Evolutionary conservation across 768 basidiomycete species (phyloP).

Genomic region (Boletellus ananas): DNA sequence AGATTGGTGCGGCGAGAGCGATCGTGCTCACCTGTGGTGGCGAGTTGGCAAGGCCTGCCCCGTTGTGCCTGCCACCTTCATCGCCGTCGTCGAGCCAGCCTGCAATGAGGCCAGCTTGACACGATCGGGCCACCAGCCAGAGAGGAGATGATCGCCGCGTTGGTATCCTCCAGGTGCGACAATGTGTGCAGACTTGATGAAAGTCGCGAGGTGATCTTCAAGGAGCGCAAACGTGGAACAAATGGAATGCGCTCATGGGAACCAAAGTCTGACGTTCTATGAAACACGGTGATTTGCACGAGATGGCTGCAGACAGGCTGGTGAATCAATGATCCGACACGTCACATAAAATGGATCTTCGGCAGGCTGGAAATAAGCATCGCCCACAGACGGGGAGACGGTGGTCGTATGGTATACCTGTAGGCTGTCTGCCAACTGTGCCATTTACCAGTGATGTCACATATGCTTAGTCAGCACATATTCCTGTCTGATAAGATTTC

Average conservation of each 20-base stretch:
- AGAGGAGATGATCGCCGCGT: slow-evolving; percentile 2
- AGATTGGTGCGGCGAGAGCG: slow-evolving; percentile 2
- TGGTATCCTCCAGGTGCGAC: slow-evolving; percentile 5
- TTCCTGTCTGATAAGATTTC: slow-evolving; percentile 27
- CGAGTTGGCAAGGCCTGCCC: slow-evolving; percentile 7
- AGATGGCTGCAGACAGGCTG: too few relatives aligned
- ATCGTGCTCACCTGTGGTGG: neutral
- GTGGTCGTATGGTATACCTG: neutral
- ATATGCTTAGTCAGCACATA: slow-evolving; percentile 18
- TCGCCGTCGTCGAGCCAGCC: slow-evolving; percentile 17
- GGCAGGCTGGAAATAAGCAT: too few relatives aligned
- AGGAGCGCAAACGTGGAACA: neutral
- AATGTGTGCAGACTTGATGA: slow-evolving; percentile 6
- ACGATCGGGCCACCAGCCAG: slow-evolving; percentile 3
- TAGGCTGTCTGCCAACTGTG: neutral
- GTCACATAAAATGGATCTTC: too few relatives aligned
- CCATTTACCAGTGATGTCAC: too few relatives aligned
- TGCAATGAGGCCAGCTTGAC: slow-evolving; percentile 14
- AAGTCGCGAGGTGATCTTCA: slow-evolving; percentile 14
- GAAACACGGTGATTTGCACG: too few relatives aligned
- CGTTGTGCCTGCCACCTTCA: slow-evolving; percentile 4
- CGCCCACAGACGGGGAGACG: neutral
- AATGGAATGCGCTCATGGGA: neutral
- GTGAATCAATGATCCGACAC: too few relatives aligned
- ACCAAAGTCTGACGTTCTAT: too few relatives aligned